Base-by-base conservation (phyloP, 2,329 filamentous ascomycete species). In the Nigrograna mackinnonii region DNA sequence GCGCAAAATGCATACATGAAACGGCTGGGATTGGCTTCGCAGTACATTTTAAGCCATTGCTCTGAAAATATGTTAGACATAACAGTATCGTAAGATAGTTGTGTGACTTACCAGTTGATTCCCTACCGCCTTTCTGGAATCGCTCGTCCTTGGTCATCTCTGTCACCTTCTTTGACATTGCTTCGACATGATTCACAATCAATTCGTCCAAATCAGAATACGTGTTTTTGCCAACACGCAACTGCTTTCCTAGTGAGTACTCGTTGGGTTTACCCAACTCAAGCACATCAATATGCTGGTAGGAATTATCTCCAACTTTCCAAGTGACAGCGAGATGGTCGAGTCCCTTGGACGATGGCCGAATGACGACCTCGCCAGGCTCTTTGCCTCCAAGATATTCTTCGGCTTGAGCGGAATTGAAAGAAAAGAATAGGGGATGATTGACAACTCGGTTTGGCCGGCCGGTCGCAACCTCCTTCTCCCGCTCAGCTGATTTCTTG, bases 181-280 rank as follows among this genome's bases (percentile, higher is more conserved):
- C 89, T 74, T 96, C 94, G 64, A 99, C 89, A 66, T 99, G 94
- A 62, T 94, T 88, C 64, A 95, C 91, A 55, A 99, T 97, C 73
- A 99, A 72, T 68, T 99, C 94, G 71, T 99, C 94, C 47, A 99
- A 77, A 85, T 99, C 94, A 47, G 84, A 90, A 74, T 99, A 99
- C 6, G 83, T 92, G 71, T 91, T 91, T 67, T 91, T 92, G 56
- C 89, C 88, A 40, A 99, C 89, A 51, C 89, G 88, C 40, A 99
- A 79, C 31, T 86, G 85, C 57, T 86, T 86, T 49, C 94, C 94
- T 3, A 97, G 86, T 0, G 91, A 91, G 67, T 96, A 97, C 66
- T 97, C 92, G 49, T 91, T 97, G 50, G 96, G 90, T 72, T 99
- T 99, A 69, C 95, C 89, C 62, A 99, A 79, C 72, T 99, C 94